Evolutionary conservation across 106 monocot genomes (phyloP), one percentile per base, ranked within the genome.

Genomic region (Narthecium ossifragum): DNA sequence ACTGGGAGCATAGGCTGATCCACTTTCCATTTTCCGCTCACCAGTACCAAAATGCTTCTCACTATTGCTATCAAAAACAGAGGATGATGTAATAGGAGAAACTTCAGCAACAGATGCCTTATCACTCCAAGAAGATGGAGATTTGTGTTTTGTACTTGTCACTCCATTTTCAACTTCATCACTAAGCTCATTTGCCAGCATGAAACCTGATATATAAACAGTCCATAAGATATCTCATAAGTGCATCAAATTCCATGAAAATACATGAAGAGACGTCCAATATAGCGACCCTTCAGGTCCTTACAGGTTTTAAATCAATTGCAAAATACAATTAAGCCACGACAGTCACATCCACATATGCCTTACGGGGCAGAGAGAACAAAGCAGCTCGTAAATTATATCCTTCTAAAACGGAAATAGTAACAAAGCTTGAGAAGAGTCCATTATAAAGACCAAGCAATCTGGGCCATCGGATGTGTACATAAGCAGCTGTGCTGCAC

Each of bases 161-260:
- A 69, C 45, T 17, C 53, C 52, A 52, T 82, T 75, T 34, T 85
- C 73, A 30, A 77, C 69, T 47, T 75, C 78, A 59, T 63, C 34
- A 62, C 65, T 69, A 25, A 84, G 67, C 28, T 79, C 80, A 63
- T 88, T 93, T 26, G 70, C 79, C 51, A 85, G 32, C 31, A 70
- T 36, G 63, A 93, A 93, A 46, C 88, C 93, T 93, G 25, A 57
- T 21, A 6, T 34, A 5, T 2, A 64, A 59, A 41, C 39, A 58
- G 27, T 28, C 9, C 46, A 53, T 11, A 5, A 50, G 26, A 49
- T 11, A 21, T 18, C 12, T 5, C 28, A n/a, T n/a, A n/a, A n/a
- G n/a, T n/a, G n/a, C n/a, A 48, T 17, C 5, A 48, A 48, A 22
- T 18, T 48, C 7, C 26, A 51, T 25, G 51, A n/a, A n/a, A n/a